Evolutionary conservation across 164 flowering plant genomes (phyloP).

Genomic region (Tetrastigma voinierianum): DNA sequence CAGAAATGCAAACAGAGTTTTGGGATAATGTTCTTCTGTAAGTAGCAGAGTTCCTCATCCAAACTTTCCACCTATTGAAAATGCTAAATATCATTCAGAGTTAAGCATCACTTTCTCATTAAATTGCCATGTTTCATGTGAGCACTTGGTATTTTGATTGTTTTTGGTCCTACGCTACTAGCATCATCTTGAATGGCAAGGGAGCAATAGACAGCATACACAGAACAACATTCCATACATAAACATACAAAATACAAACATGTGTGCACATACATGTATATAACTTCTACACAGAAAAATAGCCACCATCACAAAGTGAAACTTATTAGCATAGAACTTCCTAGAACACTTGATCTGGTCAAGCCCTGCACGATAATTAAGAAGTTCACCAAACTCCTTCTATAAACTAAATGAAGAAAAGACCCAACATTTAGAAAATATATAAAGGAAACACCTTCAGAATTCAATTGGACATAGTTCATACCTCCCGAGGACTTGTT

Average conservation of each 20-base stretch:
- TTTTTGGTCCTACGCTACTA: background rate
- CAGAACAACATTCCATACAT: background rate
- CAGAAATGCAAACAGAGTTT: too few species aligned
- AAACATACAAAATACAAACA: too few species aligned
- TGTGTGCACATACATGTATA: too few species aligned
- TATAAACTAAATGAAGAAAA: background rate
- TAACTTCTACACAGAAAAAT: background rate
- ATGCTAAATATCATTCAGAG: background rate
- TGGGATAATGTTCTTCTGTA: background rate
- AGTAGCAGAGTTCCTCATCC: background rate
- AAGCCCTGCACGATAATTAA: background rate
- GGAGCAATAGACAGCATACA: background rate
- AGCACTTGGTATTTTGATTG: background rate
- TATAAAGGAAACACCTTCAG: background rate
- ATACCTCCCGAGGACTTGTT: constrained; percentile 72
- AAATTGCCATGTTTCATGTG: background rate
- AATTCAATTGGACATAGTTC: background rate
- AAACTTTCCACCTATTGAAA: background rate
- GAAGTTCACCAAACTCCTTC: background rate
- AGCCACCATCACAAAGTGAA: background rate
- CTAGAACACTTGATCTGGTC: background rate
- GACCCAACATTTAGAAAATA: background rate
- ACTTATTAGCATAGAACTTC: background rate
- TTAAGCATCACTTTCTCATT: background rate
- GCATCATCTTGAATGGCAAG: background rate